Percentiles rank a stretch among this genome's conserved stretches.
Evolutionary conservation across 768 basidiomycete genomes (phyloP).

Genomic region (Russula emetica): DNA sequence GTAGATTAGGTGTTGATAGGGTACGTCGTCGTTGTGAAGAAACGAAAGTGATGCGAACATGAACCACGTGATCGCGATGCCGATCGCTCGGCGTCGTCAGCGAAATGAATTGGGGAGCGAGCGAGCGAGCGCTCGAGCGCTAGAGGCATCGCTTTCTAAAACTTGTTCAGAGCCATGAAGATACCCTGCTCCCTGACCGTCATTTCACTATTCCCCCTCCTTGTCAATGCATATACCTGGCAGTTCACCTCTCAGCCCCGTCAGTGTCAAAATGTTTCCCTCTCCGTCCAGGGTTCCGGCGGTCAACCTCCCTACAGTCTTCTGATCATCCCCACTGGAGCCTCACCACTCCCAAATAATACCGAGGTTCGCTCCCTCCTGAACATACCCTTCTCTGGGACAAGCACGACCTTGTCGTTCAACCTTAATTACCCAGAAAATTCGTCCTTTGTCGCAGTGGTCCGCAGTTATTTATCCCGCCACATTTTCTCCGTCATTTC

Average conservation of each 20-base stretch:
- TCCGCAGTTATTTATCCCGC: slow-evolving; percentile 39
- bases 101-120: not conserved
- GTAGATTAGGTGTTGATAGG: slow-evolving; percentile 8
- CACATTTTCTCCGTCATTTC: not conserved
- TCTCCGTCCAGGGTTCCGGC: slow-evolving; percentile 58
- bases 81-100: not conserved
- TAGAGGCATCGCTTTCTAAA: not conserved
- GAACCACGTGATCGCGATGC: slow-evolving; percentile 5
- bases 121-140: no score
- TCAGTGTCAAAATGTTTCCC: slow-evolving; percentile 63
- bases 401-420: slow-evolving; percentile 44
- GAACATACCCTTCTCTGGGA: slow-evolving; percentile 48
- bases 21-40: not conserved
- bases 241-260: slow-evolving; percentile 45
- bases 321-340: slow-evolving; percentile 63
- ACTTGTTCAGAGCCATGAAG: slow-evolving; percentile 1
- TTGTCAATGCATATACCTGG: slow-evolving; percentile 42
- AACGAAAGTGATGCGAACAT: not conserved
- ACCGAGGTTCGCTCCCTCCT: slow-evolving; percentile 61
- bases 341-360: slow-evolving; percentile 55
- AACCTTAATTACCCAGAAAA: slow-evolving; percentile 58
- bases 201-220: slow-evolving; percentile 28
- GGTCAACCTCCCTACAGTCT: slow-evolving; percentile 65
- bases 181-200: slow-evolving; percentile 15
- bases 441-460: slow-evolving; percentile 74